Conservation (phyloP, 352 stramenopile genomes). For the Thalassiosira exigua region DNA sequence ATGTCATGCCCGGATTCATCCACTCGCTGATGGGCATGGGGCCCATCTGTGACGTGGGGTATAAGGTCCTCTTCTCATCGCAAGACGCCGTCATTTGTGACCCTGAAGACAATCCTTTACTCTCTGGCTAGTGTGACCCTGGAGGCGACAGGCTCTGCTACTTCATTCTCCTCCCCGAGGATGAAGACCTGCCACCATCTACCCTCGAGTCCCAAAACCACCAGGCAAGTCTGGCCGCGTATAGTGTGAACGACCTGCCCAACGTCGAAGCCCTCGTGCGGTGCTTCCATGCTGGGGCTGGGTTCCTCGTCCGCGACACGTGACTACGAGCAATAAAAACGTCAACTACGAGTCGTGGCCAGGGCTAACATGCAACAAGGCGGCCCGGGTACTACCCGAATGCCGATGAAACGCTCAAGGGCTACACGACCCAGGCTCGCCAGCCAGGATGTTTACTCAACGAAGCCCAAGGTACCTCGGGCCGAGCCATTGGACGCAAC, state of each 20-base stretch:
- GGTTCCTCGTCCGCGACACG: slow-evolving; percentile 27
- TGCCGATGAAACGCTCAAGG: slow-evolving; percentile 13
- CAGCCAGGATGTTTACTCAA: slow-evolving; percentile 4
- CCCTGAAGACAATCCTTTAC: not conserved
- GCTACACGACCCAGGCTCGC: slow-evolving; percentile 24
- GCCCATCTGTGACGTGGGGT: slow-evolving; percentile 14
- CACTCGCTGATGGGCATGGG: slow-evolving; percentile 2
- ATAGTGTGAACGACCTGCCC: slow-evolving; percentile 21
- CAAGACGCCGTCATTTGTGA: not conserved
- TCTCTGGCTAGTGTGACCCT: slow-evolving; percentile 4
- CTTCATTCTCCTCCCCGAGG: not conserved
- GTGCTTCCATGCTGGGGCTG: slow-evolving; percentile 11
- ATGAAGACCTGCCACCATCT: not conserved
- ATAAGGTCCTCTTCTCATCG: not conserved
- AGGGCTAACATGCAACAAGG: not conserved
- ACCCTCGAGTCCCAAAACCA: not conserved
- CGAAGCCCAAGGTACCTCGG: not conserved
- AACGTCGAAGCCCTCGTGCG: not conserved
- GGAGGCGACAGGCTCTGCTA: slow-evolving; percentile 6
- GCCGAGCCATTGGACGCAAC: too few relatives aligned
- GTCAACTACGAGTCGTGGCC: slow-evolving; percentile 9
- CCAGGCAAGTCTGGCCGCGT: not conserved
- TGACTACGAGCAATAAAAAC: slow-evolving; percentile 26
- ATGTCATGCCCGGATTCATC: slow-evolving; percentile 5
- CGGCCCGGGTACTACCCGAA: slow-evolving; percentile 8